Evolutionary conservation across 208 protist genomes (phyloP).

Genomic region (Trichomonas vaginalis): DNA sequence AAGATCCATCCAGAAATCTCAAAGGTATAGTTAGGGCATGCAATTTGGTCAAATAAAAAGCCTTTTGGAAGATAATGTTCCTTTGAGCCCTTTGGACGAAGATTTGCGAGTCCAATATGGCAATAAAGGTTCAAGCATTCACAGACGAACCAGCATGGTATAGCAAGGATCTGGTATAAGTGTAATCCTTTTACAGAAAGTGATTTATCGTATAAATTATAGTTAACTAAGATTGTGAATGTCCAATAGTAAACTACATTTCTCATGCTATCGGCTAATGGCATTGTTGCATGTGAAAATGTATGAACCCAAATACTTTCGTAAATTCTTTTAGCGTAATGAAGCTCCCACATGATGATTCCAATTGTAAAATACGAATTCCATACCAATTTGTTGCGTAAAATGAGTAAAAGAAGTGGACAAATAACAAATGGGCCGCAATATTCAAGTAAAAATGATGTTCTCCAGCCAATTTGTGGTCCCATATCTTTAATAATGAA

Average conservation of each 20-base stretch:
- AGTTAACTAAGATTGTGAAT: not conserved
- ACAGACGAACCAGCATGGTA: not conserved
- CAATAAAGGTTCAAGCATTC: not conserved
- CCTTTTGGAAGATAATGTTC: not conserved
- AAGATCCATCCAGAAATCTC: not conserved
- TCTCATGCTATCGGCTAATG: not conserved
- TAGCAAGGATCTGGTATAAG: not conserved
- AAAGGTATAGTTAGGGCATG: not conserved
- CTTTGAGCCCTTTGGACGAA: not conserved
- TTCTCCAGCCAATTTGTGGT: not conserved
- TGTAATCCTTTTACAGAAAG: no score
- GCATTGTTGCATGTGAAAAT: constrained; percentile 12
- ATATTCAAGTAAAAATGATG: not conserved
- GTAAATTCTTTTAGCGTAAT: not conserved
- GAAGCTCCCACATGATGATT: not conserved
- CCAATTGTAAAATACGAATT: not conserved
- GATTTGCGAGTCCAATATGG: not conserved
- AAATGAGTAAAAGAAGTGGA: not conserved
- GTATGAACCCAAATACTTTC: not conserved
- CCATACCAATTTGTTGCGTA: not conserved
- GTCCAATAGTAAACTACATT: not conserved
- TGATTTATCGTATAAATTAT: not conserved
- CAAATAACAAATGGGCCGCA: not conserved
- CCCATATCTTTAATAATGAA: not conserved
- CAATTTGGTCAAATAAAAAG: not conserved